Base-by-base conservation (phyloP, 1,139 yeast species). In the Lizanozyma gosingica region DNA sequence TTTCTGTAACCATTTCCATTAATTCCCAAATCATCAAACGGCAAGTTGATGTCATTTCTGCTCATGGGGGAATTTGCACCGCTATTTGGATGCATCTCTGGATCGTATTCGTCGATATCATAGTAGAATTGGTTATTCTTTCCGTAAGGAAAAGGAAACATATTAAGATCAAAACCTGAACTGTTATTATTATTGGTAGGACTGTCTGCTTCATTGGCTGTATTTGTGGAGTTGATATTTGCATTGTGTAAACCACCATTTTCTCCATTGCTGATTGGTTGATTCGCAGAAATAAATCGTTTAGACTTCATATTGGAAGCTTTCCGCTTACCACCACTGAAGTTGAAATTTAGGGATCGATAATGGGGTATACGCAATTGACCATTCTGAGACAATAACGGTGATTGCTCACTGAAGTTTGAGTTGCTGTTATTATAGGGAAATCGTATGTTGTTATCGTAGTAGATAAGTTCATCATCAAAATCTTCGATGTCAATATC, bases 401-500 rank as follows among this genome's bases (percentile, higher is more conserved):
- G 56, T 35, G 70, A 50, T 33, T 61, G 46, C 43, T 67, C 67
- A 47, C 59, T 60, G 44, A 53, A 48, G 14, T 43, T 40, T 35
- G 43, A 42, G 41, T 55, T 57, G 29, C 54, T 55, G 39, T 51
- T 62, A 39, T 59, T 62, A 47, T 65, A 58, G 3, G 73, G 73
- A 40, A 67, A 66, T 36, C 70, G 51, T 16, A 65, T 59, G 43
- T 63, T 65, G 44, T 65, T 65, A 46, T 71, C 76, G 47, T 71
- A 71, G 47, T 71, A 71, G 29, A 71, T 70, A 38, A 72, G 57
- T 42, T 76, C 79, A 42, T 76, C 82, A 47, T 76, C 80, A 47
- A 76, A 77, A 51, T 80, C 85, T 48, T 78, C 85, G 40, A 78
- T 71, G 53, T 78, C 82, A 14, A 78, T 70, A 53, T 79, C 83